These are phyloP conservation scores for Yarrowia sp. DNA, from an alignment of 805 yeast species.

Conservation along the genomic window DNA sequence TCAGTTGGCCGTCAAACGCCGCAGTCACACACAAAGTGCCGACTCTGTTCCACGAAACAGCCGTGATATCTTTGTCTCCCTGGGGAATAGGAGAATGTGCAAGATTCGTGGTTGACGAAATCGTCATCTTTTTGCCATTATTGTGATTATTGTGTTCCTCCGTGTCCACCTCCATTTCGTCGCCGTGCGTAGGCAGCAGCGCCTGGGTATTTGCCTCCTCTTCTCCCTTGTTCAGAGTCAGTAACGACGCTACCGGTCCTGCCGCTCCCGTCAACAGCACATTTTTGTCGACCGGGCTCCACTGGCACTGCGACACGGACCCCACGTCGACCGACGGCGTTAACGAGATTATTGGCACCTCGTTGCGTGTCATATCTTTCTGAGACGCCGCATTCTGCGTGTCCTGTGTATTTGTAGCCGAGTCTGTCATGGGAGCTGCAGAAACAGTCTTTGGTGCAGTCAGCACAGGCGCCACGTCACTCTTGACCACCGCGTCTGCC, in stretches of 20 bases:
- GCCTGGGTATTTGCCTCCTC: background rate
- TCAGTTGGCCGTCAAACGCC: slow-evolving; percentile 71
- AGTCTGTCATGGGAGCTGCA: background rate
- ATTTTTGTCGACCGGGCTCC: slow-evolving; percentile 24
- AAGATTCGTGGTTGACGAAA: slow-evolving; percentile 8
- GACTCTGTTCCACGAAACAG: slow-evolving; percentile 66
- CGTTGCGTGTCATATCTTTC: slow-evolving; percentile 21
- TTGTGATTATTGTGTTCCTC: background rate
- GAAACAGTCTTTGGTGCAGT: background rate
- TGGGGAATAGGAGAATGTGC: slow-evolving; percentile 40
- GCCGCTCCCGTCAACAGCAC: slow-evolving; percentile 12
- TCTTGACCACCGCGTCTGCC: background rate
- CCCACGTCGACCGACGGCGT: slow-evolving; percentile 11
- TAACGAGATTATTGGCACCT: slow-evolving; percentile 24
- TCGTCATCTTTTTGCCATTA: background rate
- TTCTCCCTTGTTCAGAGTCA: background rate
- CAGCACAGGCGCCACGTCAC: background rate
- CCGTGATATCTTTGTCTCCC: slow-evolving; percentile 45
- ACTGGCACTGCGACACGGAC: slow-evolving; percentile 9
- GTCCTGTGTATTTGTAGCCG: slow-evolving; percentile 2
- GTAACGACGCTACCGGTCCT: slow-evolving; percentile 17
- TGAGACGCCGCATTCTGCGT: slow-evolving; percentile 14
- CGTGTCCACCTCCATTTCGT: slow-evolving; percentile 23
- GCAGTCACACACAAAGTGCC: slow-evolving; percentile 71
- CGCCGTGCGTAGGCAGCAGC: slow-evolving; percentile 5